A percentile compares a stretch with the other conserved stretches of the same genome.
Conservation (phyloP, 2,329 filamentous ascomycete genomes). For the Alternaria tenuissima region DNA sequence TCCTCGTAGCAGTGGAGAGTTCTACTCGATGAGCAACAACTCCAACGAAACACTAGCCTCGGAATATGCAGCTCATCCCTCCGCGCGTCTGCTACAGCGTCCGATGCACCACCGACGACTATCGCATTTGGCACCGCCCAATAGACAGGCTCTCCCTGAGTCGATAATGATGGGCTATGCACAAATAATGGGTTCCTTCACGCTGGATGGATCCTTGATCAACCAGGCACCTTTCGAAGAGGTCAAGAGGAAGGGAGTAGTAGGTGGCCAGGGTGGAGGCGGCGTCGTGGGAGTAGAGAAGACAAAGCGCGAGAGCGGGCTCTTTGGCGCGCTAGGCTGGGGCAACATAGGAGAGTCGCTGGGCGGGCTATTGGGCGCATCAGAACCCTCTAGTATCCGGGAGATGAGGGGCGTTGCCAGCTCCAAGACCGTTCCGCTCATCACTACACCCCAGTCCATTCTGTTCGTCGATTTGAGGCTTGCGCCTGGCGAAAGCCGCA, state of each 20-base stretch:
- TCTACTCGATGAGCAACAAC: slow-evolving; percentile 94
- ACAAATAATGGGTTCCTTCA: slow-evolving; percentile 91
- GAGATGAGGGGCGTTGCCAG: slow-evolving; percentile 91
- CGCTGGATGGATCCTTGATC: slow-evolving; percentile 87
- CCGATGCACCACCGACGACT: slow-evolving; percentile 39
- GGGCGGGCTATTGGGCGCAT: slow-evolving; percentile 83
- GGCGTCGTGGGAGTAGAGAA: slow-evolving; percentile 84
- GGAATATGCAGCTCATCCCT: slow-evolving; percentile 71
- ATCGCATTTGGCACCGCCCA: slow-evolving; percentile 46
- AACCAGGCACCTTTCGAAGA: slow-evolving; percentile 92
- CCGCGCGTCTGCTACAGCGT: slow-evolving; percentile 58
- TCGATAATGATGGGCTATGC: slow-evolving; percentile 98
- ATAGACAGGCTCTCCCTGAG: slow-evolving; percentile 65
- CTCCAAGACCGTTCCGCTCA: slow-evolving; percentile 84
- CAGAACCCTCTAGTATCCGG: slow-evolving; percentile 90
- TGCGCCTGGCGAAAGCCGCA: slow-evolving; percentile 85
- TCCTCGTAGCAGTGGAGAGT: slow-evolving; percentile 89
- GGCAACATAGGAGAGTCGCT: slow-evolving; percentile 86
- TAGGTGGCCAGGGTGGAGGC: slow-evolving; percentile 81
- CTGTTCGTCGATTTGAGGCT: slow-evolving; percentile 93
- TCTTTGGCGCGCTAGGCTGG: slow-evolving; percentile 88
- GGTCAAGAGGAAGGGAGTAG: slow-evolving; percentile 91
- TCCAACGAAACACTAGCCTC: slow-evolving; percentile 93
- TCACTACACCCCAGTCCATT: slow-evolving; percentile 96
- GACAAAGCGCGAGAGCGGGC: slow-evolving; percentile 76